These are phyloP conservation scores for Chalciporus pseudorubinellus DNA, from an alignment of 768 basidiomycete species.

Conservation along the genomic window DNA sequence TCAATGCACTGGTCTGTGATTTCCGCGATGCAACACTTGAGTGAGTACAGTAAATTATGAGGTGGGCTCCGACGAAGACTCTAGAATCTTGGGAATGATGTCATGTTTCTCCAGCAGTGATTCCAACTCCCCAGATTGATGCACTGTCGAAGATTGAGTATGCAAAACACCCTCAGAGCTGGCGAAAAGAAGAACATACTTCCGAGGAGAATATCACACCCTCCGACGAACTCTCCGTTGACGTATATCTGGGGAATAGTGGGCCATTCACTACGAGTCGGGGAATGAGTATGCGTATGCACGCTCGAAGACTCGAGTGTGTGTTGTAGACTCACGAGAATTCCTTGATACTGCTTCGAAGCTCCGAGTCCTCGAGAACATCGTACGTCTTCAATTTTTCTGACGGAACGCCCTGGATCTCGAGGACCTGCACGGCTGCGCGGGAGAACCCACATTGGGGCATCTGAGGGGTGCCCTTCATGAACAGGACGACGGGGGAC, in stretches of 20 bases:
- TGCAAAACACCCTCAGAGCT: neutral
- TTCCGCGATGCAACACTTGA: too few relatives aligned
- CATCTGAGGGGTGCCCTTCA: constrained; percentile 88
- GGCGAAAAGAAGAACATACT: constrained; percentile 53
- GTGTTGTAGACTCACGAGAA: constrained; percentile 76
- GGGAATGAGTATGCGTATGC: neutral
- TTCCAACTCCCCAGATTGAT: constrained; percentile 93
- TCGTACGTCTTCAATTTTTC: constrained; percentile 90
- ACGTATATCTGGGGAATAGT: constrained; percentile 96
- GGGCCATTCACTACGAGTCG: constrained; percentile 80
- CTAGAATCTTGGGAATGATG: constrained; percentile 54
- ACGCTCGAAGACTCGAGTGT: neutral
- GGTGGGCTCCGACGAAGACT: constrained; percentile 1
- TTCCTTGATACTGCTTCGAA: constrained; percentile 88
- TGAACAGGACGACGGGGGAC: constrained; percentile 90
- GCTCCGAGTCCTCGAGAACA: constrained; percentile 80
- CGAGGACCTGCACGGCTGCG: constrained; percentile 88
- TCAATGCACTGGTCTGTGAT: too few relatives aligned
- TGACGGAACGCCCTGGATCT: constrained; percentile 72
- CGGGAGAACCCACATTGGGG: constrained; percentile 97
- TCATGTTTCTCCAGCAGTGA: constrained; percentile 69
- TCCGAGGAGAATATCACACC: constrained; percentile 89
- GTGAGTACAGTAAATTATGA: constrained; percentile 1
- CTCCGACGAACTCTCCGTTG: constrained; percentile 93
- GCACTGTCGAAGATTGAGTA: constrained; percentile 60